Evolutionary conservation across 257 asterid genomes (phyloP), one percentile per base, ranked within the genome.

Genomic region (Fraxinus cuspidata): DNA sequence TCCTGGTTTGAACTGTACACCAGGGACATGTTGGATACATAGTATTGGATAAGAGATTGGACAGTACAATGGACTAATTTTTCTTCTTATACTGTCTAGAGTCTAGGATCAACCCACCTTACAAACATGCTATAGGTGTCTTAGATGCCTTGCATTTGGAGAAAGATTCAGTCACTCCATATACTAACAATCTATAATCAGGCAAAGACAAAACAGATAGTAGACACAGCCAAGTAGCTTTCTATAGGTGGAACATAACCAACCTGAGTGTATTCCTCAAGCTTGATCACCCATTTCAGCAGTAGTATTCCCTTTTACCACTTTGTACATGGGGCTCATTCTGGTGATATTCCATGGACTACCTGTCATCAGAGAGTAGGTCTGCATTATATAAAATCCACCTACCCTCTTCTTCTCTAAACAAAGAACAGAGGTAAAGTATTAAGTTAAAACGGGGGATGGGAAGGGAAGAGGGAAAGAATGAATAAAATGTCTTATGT

Each of bases 321-420:
- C 93, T 84, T 85, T 90, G 87, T 91, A 88, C 88, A 86, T 84
- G 80, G 90, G 84, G 73, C 86, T 77, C 94, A 89, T 90, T 90
- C 94, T 89, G 85, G 90, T 85, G 76, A 87, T 85, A 87, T 88
- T 88, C 97, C 96, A 79, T 81, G 87, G 81, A 90, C 81, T 84
- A 87, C 98, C 98, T 93, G 97, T 77, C 85, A 93, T 80, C 87
- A 90, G 83, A 90, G 87, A 89, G 83, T 82, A 86, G 76, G 85
- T 76, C 77, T 74, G 74, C 38, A 88, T 93, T 82, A 86, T 84
- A 76, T 77, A 85, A 77, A 78, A 86, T 84, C 84, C 79, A 73
- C 81, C 63, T 69, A 80, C 79, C 77, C 68, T 64, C 79, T 73
- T 73, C 81, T 71, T 77, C 80, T 65, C 83, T 42, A 47, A 58